Base-by-base conservation (phyloP, 345 rosid species). In the Salix suchowensis region DNA sequence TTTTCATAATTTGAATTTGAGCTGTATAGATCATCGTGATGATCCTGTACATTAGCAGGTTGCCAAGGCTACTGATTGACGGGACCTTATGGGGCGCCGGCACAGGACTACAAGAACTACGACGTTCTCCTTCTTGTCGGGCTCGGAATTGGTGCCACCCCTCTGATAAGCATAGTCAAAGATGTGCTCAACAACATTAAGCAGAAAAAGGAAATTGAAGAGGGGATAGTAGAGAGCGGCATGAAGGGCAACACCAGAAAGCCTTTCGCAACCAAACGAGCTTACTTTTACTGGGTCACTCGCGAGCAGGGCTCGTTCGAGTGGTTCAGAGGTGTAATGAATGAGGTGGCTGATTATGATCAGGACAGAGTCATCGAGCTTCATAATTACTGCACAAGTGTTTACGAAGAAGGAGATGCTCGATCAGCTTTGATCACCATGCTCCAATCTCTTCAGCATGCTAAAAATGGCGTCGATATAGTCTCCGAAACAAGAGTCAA, bases 221-320 rank as follows among this genome's bases (percentile, higher is more conserved):
- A 85, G 76, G 89, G 84, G 60, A 28, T 15, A 1, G 54, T 64
- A 15, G 82, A 86, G 40, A 71, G 74, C 48, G 82, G 73, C 1
- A 23, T 52, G 0, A 81, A 84, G 76, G 68, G 68, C 13, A 82
- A 77, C 66, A 80, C 72, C 67, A 76, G 58, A 73, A 88, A 82
- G 32, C 82, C 87, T 48, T 89, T 89, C 34, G 87, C 86, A 0
- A 92, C 94, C 2, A 82, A 86, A 67, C 84, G 85, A 79, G 94
- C 94, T 37, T 92, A 91, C 67, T 91, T 92, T 78, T 92, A 91
- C 24, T 92, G 96, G 97, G 94, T 91, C 40, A 92, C 97, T 32
- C 86, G 97, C 0, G 96, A 91, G 84, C 91, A 91, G 39, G 96
- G 97, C 23, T 92, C 97, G 5, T 84, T 92, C 16, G 94, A 92